Conservation (phyloP, 257 asterid genomes). For the Capsicum pubescens region DNA sequence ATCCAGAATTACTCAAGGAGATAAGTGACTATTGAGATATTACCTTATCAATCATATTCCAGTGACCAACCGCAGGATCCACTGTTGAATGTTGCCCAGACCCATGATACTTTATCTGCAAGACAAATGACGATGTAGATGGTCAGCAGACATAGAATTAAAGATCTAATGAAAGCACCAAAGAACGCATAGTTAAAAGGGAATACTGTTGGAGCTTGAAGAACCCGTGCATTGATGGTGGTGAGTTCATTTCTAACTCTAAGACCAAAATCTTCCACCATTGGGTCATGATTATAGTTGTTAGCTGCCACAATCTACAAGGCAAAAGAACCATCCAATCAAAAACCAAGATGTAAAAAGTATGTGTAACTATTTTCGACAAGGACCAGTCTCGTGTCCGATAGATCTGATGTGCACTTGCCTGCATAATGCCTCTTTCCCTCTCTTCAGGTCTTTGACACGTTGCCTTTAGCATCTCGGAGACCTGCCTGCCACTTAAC, state of each 20-base stretch:
- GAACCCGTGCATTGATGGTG: conserved; percentile 71
- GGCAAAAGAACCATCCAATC: not conserved
- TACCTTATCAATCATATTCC: conserved; percentile 90
- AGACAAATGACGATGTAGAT: conserved; percentile 11
- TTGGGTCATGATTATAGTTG: conserved; percentile 38
- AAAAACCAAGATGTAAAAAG: not conserved
- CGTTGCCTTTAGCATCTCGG: conserved; percentile 63
- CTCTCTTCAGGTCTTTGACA: conserved; percentile 67
- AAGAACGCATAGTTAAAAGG: not conserved
- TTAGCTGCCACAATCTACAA: conserved; percentile 53
- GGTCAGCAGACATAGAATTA: not conserved
- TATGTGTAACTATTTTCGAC: not conserved
- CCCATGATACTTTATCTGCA: conserved; percentile 68
- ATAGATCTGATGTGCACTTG: conserved; percentile 17
- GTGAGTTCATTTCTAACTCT: conserved; percentile 48
- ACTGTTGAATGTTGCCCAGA: conserved; percentile 51
- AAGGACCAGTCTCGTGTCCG: not conserved
- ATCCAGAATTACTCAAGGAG: not conserved
- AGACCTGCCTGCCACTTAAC: conserved; percentile 69
- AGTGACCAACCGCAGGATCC: conserved; percentile 70
- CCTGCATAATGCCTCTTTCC: conserved; percentile 45
- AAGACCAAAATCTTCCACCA: conserved; percentile 69
- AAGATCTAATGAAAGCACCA: not conserved
- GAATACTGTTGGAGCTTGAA: conserved; percentile 71
- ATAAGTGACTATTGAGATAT: not conserved